phyloP scores from a whole-genome alignment of 2,329 filamentous ascomycete genomes.

The Aureobasidium melanogenum region DNA sequence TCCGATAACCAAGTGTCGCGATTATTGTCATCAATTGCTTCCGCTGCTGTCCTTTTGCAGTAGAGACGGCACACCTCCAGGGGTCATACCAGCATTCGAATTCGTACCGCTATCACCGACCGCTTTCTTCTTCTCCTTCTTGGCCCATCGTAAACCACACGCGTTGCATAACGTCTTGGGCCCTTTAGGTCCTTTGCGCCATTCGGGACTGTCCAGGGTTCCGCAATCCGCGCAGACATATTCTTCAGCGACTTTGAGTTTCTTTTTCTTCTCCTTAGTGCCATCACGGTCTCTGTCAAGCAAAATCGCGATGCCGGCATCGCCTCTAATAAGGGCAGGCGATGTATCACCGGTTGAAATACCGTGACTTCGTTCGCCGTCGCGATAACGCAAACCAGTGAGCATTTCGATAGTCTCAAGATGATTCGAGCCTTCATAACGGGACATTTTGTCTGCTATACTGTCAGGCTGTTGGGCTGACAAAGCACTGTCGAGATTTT shows the following conservation, averaged over 20 bases:
- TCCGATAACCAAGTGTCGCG: background rate
- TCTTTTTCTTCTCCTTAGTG: slow-evolving; percentile 80
- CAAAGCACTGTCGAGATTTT: slow-evolving; percentile 67
- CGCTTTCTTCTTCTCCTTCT: slow-evolving; percentile 31
- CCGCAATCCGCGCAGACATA: slow-evolving; percentile 96
- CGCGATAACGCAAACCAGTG: slow-evolving; percentile 76
- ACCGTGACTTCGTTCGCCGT: slow-evolving; percentile 79
- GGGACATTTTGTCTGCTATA: slow-evolving; percentile 75
- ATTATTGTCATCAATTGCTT: slow-evolving; percentile 3
- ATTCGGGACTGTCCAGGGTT: slow-evolving; percentile 88
- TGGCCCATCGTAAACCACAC: slow-evolving; percentile 52
- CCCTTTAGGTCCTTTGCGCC: slow-evolving; percentile 86
- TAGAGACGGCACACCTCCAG: slow-evolving; percentile 11
- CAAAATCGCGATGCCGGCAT: slow-evolving; percentile 77
- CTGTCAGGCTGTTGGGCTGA: slow-evolving; percentile 62
- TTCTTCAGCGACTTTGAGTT: slow-evolving; percentile 71
- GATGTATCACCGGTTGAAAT: slow-evolving; percentile 80
- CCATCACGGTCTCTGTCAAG: slow-evolving; percentile 64
- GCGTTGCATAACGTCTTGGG: slow-evolving; percentile 95
- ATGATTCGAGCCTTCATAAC: slow-evolving; percentile 66
- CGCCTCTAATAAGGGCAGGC: slow-evolving; percentile 72
- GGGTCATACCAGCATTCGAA: slow-evolving; percentile 11
- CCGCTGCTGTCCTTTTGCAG: slow-evolving; percentile 14
- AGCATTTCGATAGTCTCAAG: slow-evolving; percentile 88
- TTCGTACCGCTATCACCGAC: slow-evolving; percentile 4